Evolutionary conservation across 164 flowering plant genomes (phyloP).

Genomic region (Liriodendron chinense): DNA sequence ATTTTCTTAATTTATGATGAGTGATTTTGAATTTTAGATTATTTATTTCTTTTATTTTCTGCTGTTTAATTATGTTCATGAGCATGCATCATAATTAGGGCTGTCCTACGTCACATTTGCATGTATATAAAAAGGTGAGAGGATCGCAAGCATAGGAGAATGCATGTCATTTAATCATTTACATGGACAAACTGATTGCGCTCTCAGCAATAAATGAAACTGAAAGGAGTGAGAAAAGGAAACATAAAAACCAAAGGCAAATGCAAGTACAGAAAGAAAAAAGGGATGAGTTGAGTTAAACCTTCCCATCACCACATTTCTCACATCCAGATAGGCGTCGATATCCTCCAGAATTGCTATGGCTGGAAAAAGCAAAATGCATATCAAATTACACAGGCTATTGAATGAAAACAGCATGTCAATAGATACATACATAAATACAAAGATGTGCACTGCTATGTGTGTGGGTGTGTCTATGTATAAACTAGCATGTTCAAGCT

Average conservation of each 20-base stretch:
- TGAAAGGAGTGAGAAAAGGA: not conserved
- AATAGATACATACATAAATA: not conserved
- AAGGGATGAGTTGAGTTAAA: conserved; percentile 3
- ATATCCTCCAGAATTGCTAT: conserved; percentile 21
- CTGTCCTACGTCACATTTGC: no score
- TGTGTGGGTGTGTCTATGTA: not conserved
- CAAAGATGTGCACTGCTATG: not conserved
- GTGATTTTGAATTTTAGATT: no score
- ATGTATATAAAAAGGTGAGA: no score
- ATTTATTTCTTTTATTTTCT: no score
- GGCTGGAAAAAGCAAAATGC: conserved; percentile 20
- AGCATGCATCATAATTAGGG: no score
- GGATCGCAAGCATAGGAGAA: no score
- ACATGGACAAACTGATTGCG: no score
- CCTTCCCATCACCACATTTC: conserved; percentile 32
- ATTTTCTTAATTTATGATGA: no score
- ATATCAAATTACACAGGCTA: not conserved
- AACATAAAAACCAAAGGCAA: not conserved
- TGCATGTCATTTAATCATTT: no score
- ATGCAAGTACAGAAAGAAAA: not conserved
- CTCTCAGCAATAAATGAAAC: not conserved
- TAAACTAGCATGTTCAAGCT: not conserved
- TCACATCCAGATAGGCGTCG: conserved; percentile 34
- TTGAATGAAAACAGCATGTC: not conserved
- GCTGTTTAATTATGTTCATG: no score